Percentiles rank a stretch among this genome's conserved stretches.
These are phyloP conservation scores for Fusarium acutatum DNA, from an alignment of 2,329 filamentous ascomycete genomes.

Conservation along the genomic window DNA sequence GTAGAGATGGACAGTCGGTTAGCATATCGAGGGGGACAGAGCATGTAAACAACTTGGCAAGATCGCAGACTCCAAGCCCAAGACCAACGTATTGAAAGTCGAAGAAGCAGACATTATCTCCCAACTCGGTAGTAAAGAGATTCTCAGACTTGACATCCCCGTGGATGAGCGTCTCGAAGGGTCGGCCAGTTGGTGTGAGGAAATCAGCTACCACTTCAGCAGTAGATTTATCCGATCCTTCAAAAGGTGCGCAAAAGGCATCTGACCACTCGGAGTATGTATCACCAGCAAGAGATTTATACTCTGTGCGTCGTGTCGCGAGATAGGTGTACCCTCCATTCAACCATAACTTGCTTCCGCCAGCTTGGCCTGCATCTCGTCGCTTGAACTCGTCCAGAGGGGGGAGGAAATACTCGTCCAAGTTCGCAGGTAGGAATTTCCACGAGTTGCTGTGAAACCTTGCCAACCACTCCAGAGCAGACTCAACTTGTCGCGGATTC, in stretches of 20 bases:
- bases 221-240: conserved; percentile 45
- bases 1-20: conserved; percentile 41
- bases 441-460: conserved; percentile 67
- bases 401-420: conserved; percentile 56
- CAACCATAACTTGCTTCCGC: conserved; percentile 59
- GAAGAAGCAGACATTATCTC: conserved; percentile 67
- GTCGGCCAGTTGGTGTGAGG: conserved; percentile 55
- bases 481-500: conserved; percentile 55
- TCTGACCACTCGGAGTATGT: conserved; percentile 63
- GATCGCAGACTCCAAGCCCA: conserved; percentile 70
- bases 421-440: conserved; percentile 43
- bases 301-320: conserved; percentile 68
- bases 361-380: conserved; percentile 20
- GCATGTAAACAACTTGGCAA: conserved; percentile 74
- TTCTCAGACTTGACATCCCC: conserved; percentile 77
- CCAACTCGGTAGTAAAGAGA: conserved; percentile 63
- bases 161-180: conserved; percentile 67
- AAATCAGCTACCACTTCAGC: conserved; percentile 63
- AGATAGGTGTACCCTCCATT: conserved; percentile 77
- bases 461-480: conserved; percentile 70
- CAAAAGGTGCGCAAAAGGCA: conserved; percentile 53
- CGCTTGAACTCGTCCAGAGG: conserved; percentile 63
- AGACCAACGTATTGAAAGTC: conserved; percentile 76
- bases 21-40: conserved; percentile 67
- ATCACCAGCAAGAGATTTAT: conserved; percentile 56